Evolutionary conservation across 257 asterid species (phyloP).

Genomic region (Coffea eugenioides): DNA sequence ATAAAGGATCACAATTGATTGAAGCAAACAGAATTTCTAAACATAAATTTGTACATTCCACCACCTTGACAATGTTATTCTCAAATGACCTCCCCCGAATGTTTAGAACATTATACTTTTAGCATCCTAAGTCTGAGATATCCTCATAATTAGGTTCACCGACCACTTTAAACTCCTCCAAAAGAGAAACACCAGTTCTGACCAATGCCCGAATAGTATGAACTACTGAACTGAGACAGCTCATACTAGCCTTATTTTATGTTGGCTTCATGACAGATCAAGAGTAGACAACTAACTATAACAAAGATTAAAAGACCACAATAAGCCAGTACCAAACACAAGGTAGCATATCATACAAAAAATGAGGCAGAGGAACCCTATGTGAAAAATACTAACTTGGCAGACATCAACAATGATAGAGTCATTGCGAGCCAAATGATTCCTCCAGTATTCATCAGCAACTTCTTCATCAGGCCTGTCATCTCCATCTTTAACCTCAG

Average conservation of each 20-base stretch:
- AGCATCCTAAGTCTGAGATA: not conserved
- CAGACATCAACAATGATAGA: slow-evolving; percentile 92
- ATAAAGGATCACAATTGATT: not conserved
- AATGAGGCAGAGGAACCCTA: slow-evolving; percentile 6
- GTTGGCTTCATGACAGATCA: not conserved
- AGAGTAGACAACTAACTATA: not conserved
- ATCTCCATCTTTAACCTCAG: slow-evolving; percentile 83
- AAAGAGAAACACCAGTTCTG: not conserved
- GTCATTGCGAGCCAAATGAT: slow-evolving; percentile 96
- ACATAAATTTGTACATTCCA: not conserved
- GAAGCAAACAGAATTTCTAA: not conserved
- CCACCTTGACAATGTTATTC: not conserved
- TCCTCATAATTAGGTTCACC: not conserved
- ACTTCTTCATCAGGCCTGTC: slow-evolving; percentile 85
- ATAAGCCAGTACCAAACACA: not conserved
- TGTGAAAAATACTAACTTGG: slow-evolving; percentile 55
- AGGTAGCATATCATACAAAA: not conserved
- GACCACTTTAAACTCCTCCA: not conserved
- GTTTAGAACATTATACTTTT: not conserved
- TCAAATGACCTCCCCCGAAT: not conserved
- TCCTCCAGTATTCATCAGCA: slow-evolving; percentile 90
- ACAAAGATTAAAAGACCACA: not conserved
- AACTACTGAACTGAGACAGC: not conserved
- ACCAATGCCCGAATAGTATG: not conserved
- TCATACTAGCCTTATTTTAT: not conserved